Conservation (phyloP, 225 moss, liverwort and hornwort genomes). For the Climacium dendroides region DNA sequence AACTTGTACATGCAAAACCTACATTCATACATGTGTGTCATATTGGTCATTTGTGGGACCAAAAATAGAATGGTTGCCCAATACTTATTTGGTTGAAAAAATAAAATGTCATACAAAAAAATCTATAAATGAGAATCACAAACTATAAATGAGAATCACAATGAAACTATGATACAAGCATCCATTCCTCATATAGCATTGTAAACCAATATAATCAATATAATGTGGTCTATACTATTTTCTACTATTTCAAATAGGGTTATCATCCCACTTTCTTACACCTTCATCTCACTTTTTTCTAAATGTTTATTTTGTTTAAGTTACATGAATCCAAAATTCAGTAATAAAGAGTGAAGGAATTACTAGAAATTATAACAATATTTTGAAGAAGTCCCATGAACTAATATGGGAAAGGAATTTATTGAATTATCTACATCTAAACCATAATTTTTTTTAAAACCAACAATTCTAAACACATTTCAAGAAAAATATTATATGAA, state of each 20-base stretch:
- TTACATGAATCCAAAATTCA: not conserved
- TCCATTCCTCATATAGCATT: not conserved
- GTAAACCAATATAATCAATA: not conserved
- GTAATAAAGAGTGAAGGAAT: rapidly evolving
- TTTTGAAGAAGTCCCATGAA: no score
- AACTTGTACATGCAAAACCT: not conserved
- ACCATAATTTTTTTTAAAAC: no score
- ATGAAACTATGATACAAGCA: not conserved
- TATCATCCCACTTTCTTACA: not conserved
- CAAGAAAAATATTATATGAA: rapidly evolving
- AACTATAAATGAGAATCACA: no score
- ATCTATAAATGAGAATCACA: not conserved
- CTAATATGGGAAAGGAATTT: not conserved
- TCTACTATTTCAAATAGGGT: not conserved
- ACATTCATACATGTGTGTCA: not conserved
- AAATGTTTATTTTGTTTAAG: not conserved
- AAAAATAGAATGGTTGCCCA: rapidly evolving
- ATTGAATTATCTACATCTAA: not conserved
- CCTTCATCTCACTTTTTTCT: not conserved
- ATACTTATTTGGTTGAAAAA: not conserved
- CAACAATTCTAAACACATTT: not conserved
- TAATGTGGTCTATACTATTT: not conserved
- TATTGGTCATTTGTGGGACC: not conserved
- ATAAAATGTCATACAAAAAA: not conserved
- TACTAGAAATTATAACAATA: no score